Evolutionary conservation across 345 rosid genomes (phyloP), one percentile per base, ranked within the genome.

Genomic region (Salix brachista): DNA sequence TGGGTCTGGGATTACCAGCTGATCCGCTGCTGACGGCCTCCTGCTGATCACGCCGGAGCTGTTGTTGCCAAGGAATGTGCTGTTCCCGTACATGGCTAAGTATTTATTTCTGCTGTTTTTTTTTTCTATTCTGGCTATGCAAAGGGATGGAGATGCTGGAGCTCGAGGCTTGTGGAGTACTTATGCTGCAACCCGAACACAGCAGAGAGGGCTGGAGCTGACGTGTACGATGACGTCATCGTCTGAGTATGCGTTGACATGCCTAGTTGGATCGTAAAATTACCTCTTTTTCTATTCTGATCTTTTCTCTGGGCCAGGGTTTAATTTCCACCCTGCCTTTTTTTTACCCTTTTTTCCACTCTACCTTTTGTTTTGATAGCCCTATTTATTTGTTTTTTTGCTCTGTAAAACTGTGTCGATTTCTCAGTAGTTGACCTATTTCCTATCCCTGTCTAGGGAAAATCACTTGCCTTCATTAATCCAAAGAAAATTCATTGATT

Each of bases 211-310:
- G 26, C 17, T 46, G 70, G 74, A 74, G 79, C 39, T 85, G 90
- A 87, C 85, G 89, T 84, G 84, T 81, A 28, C 0, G 25, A 36
- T 85, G 79, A 86, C 79, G 81, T 81, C 81, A 80, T 80, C 58
- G 5, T 34, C 36, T 73, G 18, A 62, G 5, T 17, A 44, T 65
- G 77, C 82, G 94, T 89, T 90, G 94, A 90, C 91, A 39, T 65
- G 65, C 28, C 28, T 60, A n/a, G 25, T 21, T 46, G 50, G 50
- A 46, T 9, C 46, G 10, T 16, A 14, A 46, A 4, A 60, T 19
- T 9, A 41, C 16, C 28, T 26, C 6, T 8, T 25, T 16, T 28
- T 5, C 10, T 28, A 42, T 70, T 7, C 37, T 36, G 1, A 36
- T 36, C 37, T 36, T 42, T 25, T 56, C 65, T 60, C 6, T 46